phyloP scores from a whole-genome alignment of 106 monocot species.

The Acorus calamus region DNA sequence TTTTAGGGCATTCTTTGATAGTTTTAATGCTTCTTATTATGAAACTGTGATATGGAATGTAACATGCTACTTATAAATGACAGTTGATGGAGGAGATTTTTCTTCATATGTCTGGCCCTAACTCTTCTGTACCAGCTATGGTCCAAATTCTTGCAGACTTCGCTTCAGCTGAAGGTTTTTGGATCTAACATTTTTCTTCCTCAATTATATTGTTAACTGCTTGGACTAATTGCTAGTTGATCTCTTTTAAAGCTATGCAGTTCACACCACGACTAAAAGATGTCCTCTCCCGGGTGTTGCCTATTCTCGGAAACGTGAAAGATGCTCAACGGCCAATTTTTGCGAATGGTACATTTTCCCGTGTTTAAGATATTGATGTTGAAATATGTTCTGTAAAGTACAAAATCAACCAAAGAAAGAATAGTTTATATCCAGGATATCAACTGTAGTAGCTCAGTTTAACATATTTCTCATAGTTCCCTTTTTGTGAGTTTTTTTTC shows the following conservation, averaged over 20 bases:
- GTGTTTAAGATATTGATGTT: too few species aligned
- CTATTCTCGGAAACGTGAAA: conserved; percentile 74
- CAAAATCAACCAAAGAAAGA: too few species aligned
- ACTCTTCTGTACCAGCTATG: conserved; percentile 71
- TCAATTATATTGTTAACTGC: too few species aligned
- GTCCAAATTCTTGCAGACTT: conserved; percentile 97
- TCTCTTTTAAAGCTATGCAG: conserved; percentile 58
- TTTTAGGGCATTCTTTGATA: too few species aligned
- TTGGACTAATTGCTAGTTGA: background rate
- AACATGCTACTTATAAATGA: background rate
- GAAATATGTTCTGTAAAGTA: too few species aligned
- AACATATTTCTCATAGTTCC: background rate
- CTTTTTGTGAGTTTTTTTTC: conserved; percentile 5
- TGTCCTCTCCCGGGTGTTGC: conserved; percentile 74
- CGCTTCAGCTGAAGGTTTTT: conserved; percentile 68
- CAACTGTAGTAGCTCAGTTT: background rate
- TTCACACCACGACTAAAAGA: conserved; percentile 82
- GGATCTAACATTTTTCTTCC: conserved; percentile 2
- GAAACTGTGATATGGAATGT: too few species aligned
- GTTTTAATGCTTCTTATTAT: too few species aligned
- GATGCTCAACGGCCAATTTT: conserved; percentile 73
- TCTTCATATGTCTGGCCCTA: conserved; percentile 79
- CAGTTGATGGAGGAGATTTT: conserved; percentile 99
- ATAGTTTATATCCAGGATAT: too few species aligned
- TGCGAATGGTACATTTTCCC: conserved; percentile 63